These are phyloP conservation scores for Phyllosticta ampelicida DNA, from an alignment of 2,329 filamentous ascomycete species.

Conservation along the genomic window DNA sequence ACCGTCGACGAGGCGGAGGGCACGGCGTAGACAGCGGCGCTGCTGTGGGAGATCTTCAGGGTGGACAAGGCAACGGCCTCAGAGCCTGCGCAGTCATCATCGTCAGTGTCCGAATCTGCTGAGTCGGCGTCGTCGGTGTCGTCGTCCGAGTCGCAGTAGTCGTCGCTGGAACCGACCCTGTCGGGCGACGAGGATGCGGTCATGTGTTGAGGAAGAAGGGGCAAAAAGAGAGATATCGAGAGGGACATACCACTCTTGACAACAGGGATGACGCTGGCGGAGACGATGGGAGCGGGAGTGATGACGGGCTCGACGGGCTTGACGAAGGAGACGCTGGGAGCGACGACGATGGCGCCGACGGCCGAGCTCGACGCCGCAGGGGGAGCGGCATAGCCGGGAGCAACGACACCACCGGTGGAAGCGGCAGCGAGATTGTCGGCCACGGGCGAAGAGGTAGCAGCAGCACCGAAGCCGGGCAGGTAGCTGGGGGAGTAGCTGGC, in stretches of 20 bases:
- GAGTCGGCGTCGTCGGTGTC: constrained; percentile 3
- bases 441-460: background rate
- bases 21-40: background rate
- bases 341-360: constrained; percentile 1
- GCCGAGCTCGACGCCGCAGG: constrained; percentile 3
- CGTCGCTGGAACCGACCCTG: constrained; percentile 2
- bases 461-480: constrained; percentile 26
- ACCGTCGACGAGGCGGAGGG: background rate
- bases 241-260: background rate
- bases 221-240: background rate
- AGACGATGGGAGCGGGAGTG: constrained; percentile 6
- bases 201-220: background rate
- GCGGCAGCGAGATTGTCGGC: constrained; percentile 2
- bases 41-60: background rate
- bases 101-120: background rate
- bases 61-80: background rate
- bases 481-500: constrained; percentile 44
- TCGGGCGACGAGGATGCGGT: background rate
- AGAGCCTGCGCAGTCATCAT: constrained; percentile 7
- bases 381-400: background rate
- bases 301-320: background rate
- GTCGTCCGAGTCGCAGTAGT: background rate
- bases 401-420: background rate
- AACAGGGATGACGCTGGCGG: background rate
- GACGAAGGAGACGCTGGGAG: background rate